Evolutionary conservation across 306 rosid species (phyloP).

Genomic region (Dryas alaskensis): DNA sequence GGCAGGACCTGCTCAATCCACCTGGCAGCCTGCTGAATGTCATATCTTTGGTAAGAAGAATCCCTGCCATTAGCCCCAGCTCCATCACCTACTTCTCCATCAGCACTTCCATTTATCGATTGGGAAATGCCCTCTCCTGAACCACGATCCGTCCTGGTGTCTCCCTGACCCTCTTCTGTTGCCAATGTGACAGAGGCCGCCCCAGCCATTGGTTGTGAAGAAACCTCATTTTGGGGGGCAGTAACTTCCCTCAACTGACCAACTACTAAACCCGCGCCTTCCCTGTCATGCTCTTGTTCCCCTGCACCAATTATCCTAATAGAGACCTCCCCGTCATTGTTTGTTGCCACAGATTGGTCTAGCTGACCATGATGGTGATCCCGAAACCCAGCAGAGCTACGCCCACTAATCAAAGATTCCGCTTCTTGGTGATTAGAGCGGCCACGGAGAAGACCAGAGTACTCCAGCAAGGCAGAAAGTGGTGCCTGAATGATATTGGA

Average conservation of each 20-base stretch:
- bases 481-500: slow-evolving; percentile 75
- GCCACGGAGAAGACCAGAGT: slow-evolving; percentile 63
- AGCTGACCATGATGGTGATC: slow-evolving; percentile 36
- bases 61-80: slow-evolving; percentile 69
- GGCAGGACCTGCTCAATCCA: slow-evolving; percentile 96
- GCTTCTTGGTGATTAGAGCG: slow-evolving; percentile 52
- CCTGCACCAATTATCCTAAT: slow-evolving; percentile 76
- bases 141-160: slow-evolving; percentile 35
- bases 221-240: slow-evolving; percentile 37
- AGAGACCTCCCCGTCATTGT: slow-evolving; percentile 75
- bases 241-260: slow-evolving; percentile 44
- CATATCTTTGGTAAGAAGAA: slow-evolving; percentile 93
- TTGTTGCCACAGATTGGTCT: slow-evolving; percentile 26
- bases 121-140: slow-evolving; percentile 51
- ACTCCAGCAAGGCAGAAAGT: slow-evolving; percentile 66
- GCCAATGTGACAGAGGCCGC: slow-evolving; percentile 30
- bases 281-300: slow-evolving; percentile 59
- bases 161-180: slow-evolving; percentile 29
- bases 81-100: slow-evolving; percentile 50
- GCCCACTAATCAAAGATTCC: slow-evolving; percentile 35
- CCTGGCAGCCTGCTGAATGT: slow-evolving; percentile 96
- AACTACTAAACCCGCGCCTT: slow-evolving; percentile 52
- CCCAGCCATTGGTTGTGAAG: slow-evolving; percentile 26
- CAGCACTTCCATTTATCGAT: slow-evolving; percentile 32
- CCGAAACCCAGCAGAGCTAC: slow-evolving; percentile 33